These are phyloP conservation scores for Salix suchowensis DNA, from an alignment of 345 rosid genomes.

Conservation along the genomic window DNA sequence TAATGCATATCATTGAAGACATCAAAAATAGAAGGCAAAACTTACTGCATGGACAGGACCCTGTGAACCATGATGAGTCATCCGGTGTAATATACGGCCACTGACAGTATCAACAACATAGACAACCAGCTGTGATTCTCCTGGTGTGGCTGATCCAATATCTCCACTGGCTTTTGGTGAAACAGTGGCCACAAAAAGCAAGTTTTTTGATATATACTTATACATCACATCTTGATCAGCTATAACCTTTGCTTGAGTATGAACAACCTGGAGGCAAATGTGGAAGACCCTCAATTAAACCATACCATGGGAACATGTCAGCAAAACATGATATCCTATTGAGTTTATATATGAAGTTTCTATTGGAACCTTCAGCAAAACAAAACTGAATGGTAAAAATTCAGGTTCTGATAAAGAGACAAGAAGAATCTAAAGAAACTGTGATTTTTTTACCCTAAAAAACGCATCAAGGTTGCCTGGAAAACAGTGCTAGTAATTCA, in stretches of 20 bases:
- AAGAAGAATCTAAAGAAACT: not conserved
- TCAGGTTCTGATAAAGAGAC: not conserved
- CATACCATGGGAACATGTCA: not conserved
- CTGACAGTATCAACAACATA: conserved; percentile 89
- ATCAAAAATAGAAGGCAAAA: conserved; percentile 10
- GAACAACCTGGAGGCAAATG: conserved; percentile 65
- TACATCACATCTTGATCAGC: conserved; percentile 89
- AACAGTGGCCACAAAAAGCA: conserved; percentile 84
- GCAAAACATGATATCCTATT: not conserved
- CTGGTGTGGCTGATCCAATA: conserved; percentile 88
- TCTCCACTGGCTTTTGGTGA: conserved; percentile 82
- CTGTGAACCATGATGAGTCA: conserved; percentile 90
- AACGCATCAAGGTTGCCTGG: not conserved
- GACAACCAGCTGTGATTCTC: conserved; percentile 70
- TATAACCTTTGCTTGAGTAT: conserved; percentile 90
- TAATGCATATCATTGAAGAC: conserved; percentile 2
- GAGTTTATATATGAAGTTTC: not conserved
- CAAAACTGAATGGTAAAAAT: not conserved
- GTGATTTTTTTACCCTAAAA: not conserved
- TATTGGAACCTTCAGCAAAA: not conserved
- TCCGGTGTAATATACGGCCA: conserved; percentile 86
- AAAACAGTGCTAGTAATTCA: not conserved
- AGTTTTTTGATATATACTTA: conserved; percentile 79
- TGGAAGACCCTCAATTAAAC: not conserved
- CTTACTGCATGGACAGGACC: conserved; percentile 95